These are phyloP conservation scores for Lotmaria passim DNA, from an alignment of 208 protist genomes.

Conservation along the genomic window DNA sequence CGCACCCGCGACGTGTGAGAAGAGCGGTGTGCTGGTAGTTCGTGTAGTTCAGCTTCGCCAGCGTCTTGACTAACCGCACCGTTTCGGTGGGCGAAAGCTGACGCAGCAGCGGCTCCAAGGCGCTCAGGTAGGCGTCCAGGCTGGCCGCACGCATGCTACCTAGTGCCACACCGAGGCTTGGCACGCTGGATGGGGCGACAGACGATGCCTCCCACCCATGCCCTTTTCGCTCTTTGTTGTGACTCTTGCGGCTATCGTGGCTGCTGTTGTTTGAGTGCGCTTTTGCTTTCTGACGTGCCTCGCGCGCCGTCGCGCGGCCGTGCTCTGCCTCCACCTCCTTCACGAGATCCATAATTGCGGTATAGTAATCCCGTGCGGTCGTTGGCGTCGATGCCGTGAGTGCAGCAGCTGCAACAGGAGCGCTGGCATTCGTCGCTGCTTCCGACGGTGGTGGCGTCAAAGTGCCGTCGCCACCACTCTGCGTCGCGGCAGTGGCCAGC, in stretches of 20 bases:
- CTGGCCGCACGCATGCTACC: conserved; percentile 30
- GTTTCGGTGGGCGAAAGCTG: conserved; percentile 57
- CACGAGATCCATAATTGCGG: conserved; percentile 35
- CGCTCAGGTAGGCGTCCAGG: conserved; percentile 53
- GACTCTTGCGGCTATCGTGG: background rate
- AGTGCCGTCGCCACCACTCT: background rate
- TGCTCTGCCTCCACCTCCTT: conserved; percentile 34
- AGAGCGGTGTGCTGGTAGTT: conserved; percentile 71
- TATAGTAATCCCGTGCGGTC: conserved; percentile 29
- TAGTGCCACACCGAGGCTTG: conserved; percentile 17
- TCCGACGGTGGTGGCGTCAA: background rate
- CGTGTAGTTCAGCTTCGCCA: conserved; percentile 71
- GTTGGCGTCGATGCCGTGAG: background rate
- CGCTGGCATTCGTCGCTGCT: background rate
- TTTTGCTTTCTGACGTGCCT: conserved; percentile 2
- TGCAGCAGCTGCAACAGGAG: background rate
- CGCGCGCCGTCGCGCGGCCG: conserved; percentile 13
- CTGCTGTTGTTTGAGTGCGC: background rate
- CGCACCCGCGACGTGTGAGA: conserved; percentile 76
- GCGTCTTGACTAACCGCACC: conserved; percentile 46
- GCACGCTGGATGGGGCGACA: background rate
- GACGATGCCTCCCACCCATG: background rate
- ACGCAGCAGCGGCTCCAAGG: conserved; percentile 56
- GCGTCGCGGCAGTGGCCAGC: background rate
- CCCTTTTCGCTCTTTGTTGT: background rate